A percentile compares a stretch with the other conserved stretches of the same genome.
These are phyloP conservation scores for Myxozyma nipponensis DNA, from an alignment of 805 yeast genomes.

Conservation along the genomic window DNA sequence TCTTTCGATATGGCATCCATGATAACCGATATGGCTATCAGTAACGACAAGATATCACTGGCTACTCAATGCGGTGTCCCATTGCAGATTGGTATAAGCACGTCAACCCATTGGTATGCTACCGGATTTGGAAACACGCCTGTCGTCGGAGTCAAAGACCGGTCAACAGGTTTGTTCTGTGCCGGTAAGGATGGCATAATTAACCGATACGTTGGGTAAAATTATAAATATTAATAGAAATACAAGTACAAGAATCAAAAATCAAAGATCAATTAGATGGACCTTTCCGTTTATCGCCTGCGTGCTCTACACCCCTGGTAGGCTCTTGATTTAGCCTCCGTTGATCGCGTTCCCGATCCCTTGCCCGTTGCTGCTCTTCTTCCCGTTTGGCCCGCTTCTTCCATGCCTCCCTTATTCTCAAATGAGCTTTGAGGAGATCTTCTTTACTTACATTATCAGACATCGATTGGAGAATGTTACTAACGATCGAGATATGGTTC, in stretches of 20 bases:
- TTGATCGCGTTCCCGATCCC: constrained; percentile 18
- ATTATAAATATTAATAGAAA: neutral
- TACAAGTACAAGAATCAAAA: no score
- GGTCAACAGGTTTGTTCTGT: neutral
- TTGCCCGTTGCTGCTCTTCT: constrained; percentile 28
- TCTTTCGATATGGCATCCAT: constrained; percentile 1
- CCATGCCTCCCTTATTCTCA: constrained; percentile 59
- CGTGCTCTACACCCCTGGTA: constrained; percentile 4
- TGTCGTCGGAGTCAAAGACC: constrained; percentile 2
- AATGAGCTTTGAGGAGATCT: constrained; percentile 60
- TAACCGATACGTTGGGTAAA: constrained; percentile 2
- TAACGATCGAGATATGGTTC: constrained; percentile 76
- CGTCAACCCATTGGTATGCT: neutral
- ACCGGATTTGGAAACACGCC: constrained; percentile 2
- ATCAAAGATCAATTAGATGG: constrained; percentile 1
- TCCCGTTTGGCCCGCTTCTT: constrained; percentile 46
- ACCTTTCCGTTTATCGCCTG: constrained; percentile 21
- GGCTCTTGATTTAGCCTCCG: constrained; percentile 3
- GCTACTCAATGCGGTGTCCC: constrained; percentile 2
- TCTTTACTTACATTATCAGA: constrained; percentile 80
- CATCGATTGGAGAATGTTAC: constrained; percentile 77
- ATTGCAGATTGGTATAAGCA: neutral
- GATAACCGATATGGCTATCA: neutral
- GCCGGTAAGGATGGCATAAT: constrained; percentile 8
- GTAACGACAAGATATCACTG: neutral